Percentiles rank a stretch among this genome's conserved stretches.
Evolutionary conservation across 1,139 yeast genomes (phyloP).

Genomic region (Pichia sp.): DNA sequence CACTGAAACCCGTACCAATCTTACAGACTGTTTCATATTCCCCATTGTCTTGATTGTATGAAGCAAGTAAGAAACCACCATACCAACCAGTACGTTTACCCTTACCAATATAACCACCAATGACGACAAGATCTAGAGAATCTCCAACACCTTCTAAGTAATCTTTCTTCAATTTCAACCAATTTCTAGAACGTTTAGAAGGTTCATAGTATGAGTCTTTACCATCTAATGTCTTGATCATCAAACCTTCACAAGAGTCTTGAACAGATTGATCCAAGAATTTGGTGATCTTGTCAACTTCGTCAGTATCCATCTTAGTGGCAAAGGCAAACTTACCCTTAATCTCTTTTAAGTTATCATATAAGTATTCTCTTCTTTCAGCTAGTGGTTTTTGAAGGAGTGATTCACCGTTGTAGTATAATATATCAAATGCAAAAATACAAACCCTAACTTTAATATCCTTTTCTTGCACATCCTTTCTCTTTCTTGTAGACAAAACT

Average conservation of each 20-base stretch:
- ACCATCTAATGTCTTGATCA: conserved; percentile 90
- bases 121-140: conserved; percentile 86
- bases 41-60: conserved; percentile 86
- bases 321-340: conserved; percentile 87
- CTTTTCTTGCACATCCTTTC: conserved; percentile 86
- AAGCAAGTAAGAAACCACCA: conserved; percentile 91
- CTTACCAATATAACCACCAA: conserved; percentile 92
- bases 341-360: conserved; percentile 54
- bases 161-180: conserved; percentile 95
- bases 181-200: conserved; percentile 88
- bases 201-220: conserved; percentile 87
- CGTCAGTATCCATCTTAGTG: conserved; percentile 66
- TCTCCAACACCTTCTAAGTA: conserved; percentile 95
- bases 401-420: conserved; percentile 71
- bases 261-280: conserved; percentile 88
- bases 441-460: conserved; percentile 91
- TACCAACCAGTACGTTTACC: conserved; percentile 95
- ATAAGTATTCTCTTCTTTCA: conserved; percentile 66
- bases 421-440: conserved; percentile 84
- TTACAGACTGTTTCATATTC: conserved; percentile 95
- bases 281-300: conserved; percentile 75
- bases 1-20: conserved; percentile 97
- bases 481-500: conserved; percentile 84
- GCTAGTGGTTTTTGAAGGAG: conserved; percentile 64
- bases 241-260: conserved; percentile 92